Percentiles rank a stretch among this genome's conserved stretches.
These are phyloP conservation scores for Neospora caninum DNA, from an alignment of 169 alveolate species.

Conservation along the genomic window DNA sequence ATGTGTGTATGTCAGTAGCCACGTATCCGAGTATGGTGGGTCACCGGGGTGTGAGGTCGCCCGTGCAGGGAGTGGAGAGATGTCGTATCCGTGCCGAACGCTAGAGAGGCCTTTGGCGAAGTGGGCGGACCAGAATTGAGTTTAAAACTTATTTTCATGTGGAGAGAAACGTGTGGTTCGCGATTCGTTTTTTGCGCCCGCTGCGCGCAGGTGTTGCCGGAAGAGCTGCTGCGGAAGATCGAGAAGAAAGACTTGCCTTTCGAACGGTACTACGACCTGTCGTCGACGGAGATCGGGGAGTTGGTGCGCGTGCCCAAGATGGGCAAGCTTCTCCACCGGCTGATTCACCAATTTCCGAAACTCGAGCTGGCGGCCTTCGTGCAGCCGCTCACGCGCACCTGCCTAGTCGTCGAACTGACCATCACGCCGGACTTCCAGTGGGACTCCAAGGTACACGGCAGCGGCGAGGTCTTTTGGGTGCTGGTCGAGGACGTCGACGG, in stretches of 20 bases:
- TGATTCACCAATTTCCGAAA: constrained; percentile 93
- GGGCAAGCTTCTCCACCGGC: constrained; percentile 87
- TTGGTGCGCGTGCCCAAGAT: constrained; percentile 90
- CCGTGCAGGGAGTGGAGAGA: too few relatives aligned
- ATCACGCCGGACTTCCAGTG: constrained; percentile 95
- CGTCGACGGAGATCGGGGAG: constrained; percentile 93
- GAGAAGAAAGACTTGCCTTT: constrained; percentile 97
- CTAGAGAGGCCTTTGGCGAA: too few relatives aligned
- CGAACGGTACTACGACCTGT: constrained; percentile 95
- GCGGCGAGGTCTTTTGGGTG: constrained; percentile 95
- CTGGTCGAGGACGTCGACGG: constrained; percentile 97
- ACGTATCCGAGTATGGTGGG: too few relatives aligned
- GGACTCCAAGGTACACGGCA: constrained; percentile 93
- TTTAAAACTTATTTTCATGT: too few relatives aligned
- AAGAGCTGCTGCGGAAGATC: constrained; percentile 93
- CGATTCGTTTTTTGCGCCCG: not conserved
- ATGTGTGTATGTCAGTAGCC: not conserved
- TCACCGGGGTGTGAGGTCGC: too few relatives aligned
- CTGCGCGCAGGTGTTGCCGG: constrained; percentile 76
- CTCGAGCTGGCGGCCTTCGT: constrained; percentile 94
- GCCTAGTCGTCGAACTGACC: constrained; percentile 92
- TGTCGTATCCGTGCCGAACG: too few relatives aligned
- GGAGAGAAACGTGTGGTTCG: too few relatives aligned
- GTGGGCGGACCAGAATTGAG: too few relatives aligned
- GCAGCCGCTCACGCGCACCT: constrained; percentile 96